These are phyloP conservation scores for Microbotryomycetes sp. DNA, from an alignment of 1,284 basidiomycete species.

Conservation along the genomic window DNA sequence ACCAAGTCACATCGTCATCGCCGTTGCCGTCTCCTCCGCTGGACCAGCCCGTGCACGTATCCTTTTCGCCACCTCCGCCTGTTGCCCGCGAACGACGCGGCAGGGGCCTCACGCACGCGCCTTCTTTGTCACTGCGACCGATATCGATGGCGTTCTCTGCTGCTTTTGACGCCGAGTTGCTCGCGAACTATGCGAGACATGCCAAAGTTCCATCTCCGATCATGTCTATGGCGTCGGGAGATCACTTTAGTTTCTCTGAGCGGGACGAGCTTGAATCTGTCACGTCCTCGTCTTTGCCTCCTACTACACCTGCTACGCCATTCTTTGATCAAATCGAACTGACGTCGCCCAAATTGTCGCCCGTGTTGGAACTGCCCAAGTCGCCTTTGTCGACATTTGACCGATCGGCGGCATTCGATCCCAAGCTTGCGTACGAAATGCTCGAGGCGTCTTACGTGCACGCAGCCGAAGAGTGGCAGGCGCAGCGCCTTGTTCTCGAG, in stretches of 20 bases:
- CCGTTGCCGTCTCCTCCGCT: slow-evolving; percentile 1
- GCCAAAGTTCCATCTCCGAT: background rate
- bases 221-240: background rate
- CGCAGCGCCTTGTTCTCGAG: slow-evolving; percentile 11
- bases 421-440: background rate
- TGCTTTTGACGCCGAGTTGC: slow-evolving; percentile 20
- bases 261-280: background rate
- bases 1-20: background rate
- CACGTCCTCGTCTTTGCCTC: background rate
- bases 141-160: slow-evolving; percentile 32
- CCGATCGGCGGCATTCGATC: slow-evolving; percentile 14
- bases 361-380: background rate
- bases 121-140: slow-evolving; percentile 26
- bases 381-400: background rate
- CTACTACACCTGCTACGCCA: slow-evolving; percentile 10
- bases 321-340: slow-evolving; percentile 3
- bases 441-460: slow-evolving; percentile 5
- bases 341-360: background rate
- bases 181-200: slow-evolving; percentile 3
- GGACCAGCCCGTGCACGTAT: no score
- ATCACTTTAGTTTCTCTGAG: background rate
- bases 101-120: slow-evolving; percentile 3
- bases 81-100: no score
- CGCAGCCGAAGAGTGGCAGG: slow-evolving; percentile 14
- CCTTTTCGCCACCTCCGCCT: no score